phyloP scores from a whole-genome alignment of 352 stramenopile genomes.

The Phytophthora fragariae region DNA sequence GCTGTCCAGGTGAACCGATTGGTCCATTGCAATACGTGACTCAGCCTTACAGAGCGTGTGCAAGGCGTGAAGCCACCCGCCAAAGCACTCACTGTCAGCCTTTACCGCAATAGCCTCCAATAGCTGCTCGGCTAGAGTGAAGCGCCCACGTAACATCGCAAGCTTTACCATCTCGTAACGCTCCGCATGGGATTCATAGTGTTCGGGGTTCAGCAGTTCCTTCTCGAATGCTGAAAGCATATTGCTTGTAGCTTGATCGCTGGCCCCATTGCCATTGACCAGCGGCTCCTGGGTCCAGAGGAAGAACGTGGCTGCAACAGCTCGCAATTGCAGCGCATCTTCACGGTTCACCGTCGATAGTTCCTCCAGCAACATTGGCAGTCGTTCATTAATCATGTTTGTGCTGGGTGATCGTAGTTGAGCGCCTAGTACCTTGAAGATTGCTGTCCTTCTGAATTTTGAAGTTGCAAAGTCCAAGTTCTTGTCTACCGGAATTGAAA shows the following conservation, averaged over 20 bases:
- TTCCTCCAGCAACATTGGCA: slow-evolving; percentile 40
- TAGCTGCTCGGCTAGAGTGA: slow-evolving; percentile 35
- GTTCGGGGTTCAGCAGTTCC: slow-evolving; percentile 22
- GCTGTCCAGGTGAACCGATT: slow-evolving; percentile 37
- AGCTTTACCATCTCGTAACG: slow-evolving; percentile 58
- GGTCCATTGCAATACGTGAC: slow-evolving; percentile 31
- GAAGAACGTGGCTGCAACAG: slow-evolving; percentile 42
- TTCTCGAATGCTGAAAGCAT: slow-evolving; percentile 28
- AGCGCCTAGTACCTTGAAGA: slow-evolving; percentile 36
- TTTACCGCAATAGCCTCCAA: slow-evolving; percentile 33
- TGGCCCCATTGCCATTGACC: background rate
- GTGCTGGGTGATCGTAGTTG: slow-evolving; percentile 25
- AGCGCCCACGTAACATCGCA: slow-evolving; percentile 49
- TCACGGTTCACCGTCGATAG: slow-evolving; percentile 1
- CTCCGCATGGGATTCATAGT: slow-evolving; percentile 44
- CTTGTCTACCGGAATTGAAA: slow-evolving; percentile 22
- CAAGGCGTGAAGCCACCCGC: slow-evolving; percentile 54
- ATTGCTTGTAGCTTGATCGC: slow-evolving; percentile 7
- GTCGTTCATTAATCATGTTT: slow-evolving; percentile 21
- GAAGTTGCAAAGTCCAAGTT: slow-evolving; percentile 10
- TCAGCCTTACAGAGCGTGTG: slow-evolving; percentile 45
- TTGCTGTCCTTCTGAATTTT: slow-evolving; percentile 17
- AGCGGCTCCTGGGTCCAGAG: slow-evolving; percentile 38
- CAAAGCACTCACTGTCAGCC: slow-evolving; percentile 54
- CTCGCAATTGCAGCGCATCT: slow-evolving; percentile 35